Base-by-base conservation (phyloP, 1,139 yeast species). In the Taphrina wiesneri region DNA sequence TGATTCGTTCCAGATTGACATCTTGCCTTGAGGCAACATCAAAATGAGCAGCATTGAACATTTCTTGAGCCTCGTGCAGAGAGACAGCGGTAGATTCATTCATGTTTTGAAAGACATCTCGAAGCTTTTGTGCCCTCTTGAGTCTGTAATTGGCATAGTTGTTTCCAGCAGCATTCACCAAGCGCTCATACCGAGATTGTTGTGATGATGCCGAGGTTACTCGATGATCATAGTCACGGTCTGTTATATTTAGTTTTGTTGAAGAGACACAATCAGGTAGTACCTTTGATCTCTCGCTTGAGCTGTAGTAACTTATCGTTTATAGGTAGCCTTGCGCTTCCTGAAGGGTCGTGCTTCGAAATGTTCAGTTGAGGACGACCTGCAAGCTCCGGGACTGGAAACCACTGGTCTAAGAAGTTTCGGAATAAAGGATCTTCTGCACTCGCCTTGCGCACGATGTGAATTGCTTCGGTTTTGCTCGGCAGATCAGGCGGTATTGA, bases 401-500 rank as follows among this genome's bases (percentile, higher is more conserved):
- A 30, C 54, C 54, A 49, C 15, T 28, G 19, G 19, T 26, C 23
- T 7, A 54, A 15, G 36, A 54, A 39, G 5, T 36, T 9, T 28
- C 23, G 15, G 32, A 54, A 30, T 9, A 21, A 13, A 25, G 59
- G 32, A 39, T 54, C 25, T 17, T 15, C 11, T 15, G 30, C 32
- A 25, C 36, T 49, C 7, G 49, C 49, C 34, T 54, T 49, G 36
- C 26, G 32, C 17, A 54, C 49, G 19, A 36, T 25, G 25, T 17
- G n/a, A 9, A 54, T 15, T 9, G 32, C 49, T 17, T 39, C 49
- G 13, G 21, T 13, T 3, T 15, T 54, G 23, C 17, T 41, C 23
- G 49, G 49, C 30, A 34, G 49, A 25, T 54, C 59, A 9, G 59
- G 47, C 11, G 59, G 59, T 13, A 54, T 9, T 3, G 59, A 11